Evolutionary conservation across 2,329 filamentous ascomycete genomes (phyloP).

Genomic region (Cercospora zeae-maydis): DNA sequence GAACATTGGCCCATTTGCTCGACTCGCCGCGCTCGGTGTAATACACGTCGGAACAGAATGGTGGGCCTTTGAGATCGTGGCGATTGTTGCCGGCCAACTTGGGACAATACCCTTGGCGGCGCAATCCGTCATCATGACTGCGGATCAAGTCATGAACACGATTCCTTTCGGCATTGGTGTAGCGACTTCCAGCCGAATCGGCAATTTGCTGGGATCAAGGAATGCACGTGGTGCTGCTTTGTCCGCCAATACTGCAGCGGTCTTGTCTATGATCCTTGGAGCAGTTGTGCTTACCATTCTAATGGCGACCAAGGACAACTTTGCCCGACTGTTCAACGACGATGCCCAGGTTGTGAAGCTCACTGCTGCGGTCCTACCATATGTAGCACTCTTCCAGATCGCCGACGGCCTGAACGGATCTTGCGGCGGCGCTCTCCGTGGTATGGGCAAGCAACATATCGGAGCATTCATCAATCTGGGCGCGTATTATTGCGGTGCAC

Average conservation of each 20-base stretch:
- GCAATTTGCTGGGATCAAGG: conserved; percentile 71
- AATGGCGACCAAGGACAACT: conserved; percentile 67
- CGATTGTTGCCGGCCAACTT: conserved; percentile 73
- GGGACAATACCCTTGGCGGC: conserved; percentile 76
- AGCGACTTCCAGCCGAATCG: conserved; percentile 71
- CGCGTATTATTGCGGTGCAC: conserved; percentile 77
- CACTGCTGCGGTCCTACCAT: conserved; percentile 75
- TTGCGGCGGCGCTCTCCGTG: conserved; percentile 74
- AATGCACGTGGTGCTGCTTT: conserved; percentile 63
- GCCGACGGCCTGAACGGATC: conserved; percentile 82
- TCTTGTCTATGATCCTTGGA: conserved; percentile 68
- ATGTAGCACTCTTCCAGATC: conserved; percentile 84
- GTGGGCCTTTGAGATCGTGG: conserved; percentile 93
- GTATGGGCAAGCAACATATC: conserved; percentile 83
- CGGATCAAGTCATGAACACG: conserved; percentile 59
- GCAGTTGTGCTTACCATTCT: conserved; percentile 63
- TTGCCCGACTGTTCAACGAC: conserved; percentile 77
- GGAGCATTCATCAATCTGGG: conserved; percentile 77
- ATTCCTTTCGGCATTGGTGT: conserved; percentile 85
- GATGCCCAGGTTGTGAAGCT: conserved; percentile 68
- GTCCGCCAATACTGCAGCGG: conserved; percentile 71
- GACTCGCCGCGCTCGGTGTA: conserved; percentile 70
- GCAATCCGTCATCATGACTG: conserved; percentile 69
- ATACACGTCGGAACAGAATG: conserved; percentile 83
- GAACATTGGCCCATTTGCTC: conserved; percentile 67